phyloP scores from a whole-genome alignment of 371 early-diverging fungal species.

The Rhizopus stolonifer region DNA sequence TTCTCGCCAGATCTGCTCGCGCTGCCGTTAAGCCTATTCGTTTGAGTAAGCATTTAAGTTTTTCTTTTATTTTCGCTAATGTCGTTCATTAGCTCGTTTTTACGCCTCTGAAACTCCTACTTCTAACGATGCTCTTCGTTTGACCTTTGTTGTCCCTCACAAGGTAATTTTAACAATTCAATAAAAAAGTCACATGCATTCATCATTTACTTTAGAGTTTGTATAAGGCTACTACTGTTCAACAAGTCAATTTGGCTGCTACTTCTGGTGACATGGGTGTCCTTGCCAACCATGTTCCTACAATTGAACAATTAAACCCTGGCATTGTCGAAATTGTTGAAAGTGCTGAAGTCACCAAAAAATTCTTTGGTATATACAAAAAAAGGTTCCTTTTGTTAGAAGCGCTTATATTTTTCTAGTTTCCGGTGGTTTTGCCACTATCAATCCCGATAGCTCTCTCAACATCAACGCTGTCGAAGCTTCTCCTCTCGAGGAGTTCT shows the following conservation, averaged over 20 bases:
- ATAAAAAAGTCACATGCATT: not conserved
- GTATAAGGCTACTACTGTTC: slow-evolving; percentile 76
- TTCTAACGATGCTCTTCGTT: slow-evolving; percentile 73
- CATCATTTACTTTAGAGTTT: slow-evolving; percentile 52
- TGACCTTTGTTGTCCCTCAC: slow-evolving; percentile 93
- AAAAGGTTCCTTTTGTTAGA: slow-evolving; percentile 2
- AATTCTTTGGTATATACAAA: slow-evolving; percentile 97
- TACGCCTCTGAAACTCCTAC: slow-evolving; percentile 78
- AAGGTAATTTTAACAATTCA: slow-evolving; percentile 54
- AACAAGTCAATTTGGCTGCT: slow-evolving; percentile 93
- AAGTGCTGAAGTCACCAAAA: slow-evolving; percentile 74
- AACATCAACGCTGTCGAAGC: slow-evolving; percentile 98
- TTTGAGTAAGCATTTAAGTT: slow-evolving; percentile 41
- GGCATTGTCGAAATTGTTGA: slow-evolving; percentile 88
- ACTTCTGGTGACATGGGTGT: slow-evolving; percentile 98
- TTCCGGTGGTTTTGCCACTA: slow-evolving; percentile 94
- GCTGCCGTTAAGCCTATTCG: slow-evolving; percentile 49
- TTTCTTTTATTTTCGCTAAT: not conserved
- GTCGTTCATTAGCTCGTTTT: slow-evolving; percentile 52
- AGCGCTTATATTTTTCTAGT: slow-evolving; percentile 46
- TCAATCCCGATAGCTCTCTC: slow-evolving; percentile 95
- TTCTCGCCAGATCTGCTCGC: slow-evolving; percentile 59
- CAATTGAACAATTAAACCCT: slow-evolving; percentile 94
- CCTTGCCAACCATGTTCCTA: slow-evolving; percentile 96
- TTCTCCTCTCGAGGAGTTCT: slow-evolving; percentile 84